Evolutionary conservation across 2,329 filamentous ascomycete species (phyloP).

Genomic region (Aspergillus floridensis): DNA sequence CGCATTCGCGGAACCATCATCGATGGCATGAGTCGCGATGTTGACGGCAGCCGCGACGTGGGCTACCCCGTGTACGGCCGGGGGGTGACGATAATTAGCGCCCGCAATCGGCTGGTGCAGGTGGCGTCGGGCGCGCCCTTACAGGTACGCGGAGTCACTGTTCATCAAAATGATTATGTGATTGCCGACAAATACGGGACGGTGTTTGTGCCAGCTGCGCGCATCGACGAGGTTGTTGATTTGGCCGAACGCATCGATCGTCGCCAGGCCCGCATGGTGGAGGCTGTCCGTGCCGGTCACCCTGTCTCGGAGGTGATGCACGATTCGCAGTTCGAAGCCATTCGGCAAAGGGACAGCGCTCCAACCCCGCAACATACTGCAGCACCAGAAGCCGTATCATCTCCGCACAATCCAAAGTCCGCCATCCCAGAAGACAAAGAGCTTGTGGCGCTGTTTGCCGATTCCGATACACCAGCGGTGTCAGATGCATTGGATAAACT

Average conservation of each 20-base stretch:
- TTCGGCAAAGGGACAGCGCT: not conserved
- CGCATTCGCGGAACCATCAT: conserved; percentile 31
- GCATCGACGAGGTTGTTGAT: conserved; percentile 18
- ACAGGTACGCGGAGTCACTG: conserved; percentile 15
- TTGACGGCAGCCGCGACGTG: conserved; percentile 33
- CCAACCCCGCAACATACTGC: not conserved
- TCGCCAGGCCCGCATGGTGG: conserved; percentile 19
- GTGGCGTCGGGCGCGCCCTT: conserved; percentile 30
- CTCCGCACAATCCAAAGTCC: conserved; percentile 7
- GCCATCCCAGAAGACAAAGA: conserved; percentile 16
- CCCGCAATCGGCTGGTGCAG: conserved; percentile 32
- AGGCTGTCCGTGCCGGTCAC: conserved; percentile 17
- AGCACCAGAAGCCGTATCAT: not conserved
- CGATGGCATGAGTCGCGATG: conserved; percentile 34
- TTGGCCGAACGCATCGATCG: conserved; percentile 14
- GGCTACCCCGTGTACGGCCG: conserved; percentile 36
- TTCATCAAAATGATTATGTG: conserved; percentile 21
- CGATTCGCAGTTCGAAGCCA: conserved; percentile 21
- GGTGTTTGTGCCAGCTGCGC: conserved; percentile 16
- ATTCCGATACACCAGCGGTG: conserved; percentile 19
- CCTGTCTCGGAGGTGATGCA: conserved; percentile 23
- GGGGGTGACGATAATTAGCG: conserved; percentile 34
- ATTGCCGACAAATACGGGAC: conserved; percentile 21
- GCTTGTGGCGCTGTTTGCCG: conserved; percentile 16
- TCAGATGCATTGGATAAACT: conserved; percentile 25